A percentile compares a stretch with the other conserved stretches of the same genome.
phyloP scores from a whole-genome alignment of 257 asterid species.

The Nicotiana obtusifolia region DNA sequence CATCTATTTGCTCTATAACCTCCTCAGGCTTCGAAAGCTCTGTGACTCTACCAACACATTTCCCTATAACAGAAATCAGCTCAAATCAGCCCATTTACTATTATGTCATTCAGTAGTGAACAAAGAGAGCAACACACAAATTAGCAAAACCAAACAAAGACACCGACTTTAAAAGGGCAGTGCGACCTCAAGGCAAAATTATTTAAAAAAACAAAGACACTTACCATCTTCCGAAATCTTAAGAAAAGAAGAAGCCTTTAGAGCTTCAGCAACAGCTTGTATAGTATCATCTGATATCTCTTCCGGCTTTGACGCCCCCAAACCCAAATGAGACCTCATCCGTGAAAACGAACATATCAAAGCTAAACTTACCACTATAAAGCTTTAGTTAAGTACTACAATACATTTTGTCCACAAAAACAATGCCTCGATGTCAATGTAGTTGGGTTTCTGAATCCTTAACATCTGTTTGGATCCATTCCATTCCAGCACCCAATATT shows the following conservation, averaged over 20 bases:
- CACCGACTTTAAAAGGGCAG: no score
- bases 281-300: conserved; percentile 67
- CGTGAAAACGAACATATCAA: conserved; percentile 74
- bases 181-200: no score
- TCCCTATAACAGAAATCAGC: conserved; percentile 34
- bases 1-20: conserved; percentile 74
- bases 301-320: conserved; percentile 71
- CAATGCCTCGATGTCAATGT: no score
- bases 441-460: no score
- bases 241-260: conserved; percentile 66
- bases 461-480: not conserved
- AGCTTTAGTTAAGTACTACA: conserved; percentile 47
- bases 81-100: not conserved
- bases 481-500: not conserved
- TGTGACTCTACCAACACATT: conserved; percentile 66
- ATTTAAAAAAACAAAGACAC: not conserved
- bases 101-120: not conserved
- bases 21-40: conserved; percentile 76
- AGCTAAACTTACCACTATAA: conserved; percentile 75
- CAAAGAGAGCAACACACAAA: not conserved
- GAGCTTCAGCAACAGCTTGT: conserved; percentile 66
- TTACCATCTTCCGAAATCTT: conserved; percentile 88
- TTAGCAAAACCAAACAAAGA: not conserved
- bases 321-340: conserved; percentile 69
- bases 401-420: not conserved